Evolutionary conservation across 345 rosid species (phyloP), one percentile per base, ranked within the genome.

Genomic region (Linum lewisii): DNA sequence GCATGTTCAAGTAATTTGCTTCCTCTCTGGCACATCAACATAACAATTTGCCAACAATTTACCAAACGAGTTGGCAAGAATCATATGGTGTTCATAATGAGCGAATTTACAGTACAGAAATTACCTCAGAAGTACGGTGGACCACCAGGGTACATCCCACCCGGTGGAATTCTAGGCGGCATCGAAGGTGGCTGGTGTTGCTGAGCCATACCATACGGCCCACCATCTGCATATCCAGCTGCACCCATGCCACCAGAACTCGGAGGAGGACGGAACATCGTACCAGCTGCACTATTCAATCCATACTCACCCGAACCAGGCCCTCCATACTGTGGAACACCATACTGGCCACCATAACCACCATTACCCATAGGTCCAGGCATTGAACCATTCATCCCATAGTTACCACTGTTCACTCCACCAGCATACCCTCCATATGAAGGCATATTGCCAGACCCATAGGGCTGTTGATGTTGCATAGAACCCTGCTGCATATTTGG

Each of bases 71-170:
- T n/a, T n/a, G n/a, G n/a, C n/a, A n/a, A n/a, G n/a, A n/a, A n/a
- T n/a, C n/a, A n/a, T n/a, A n/a, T n/a, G n/a, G n/a, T n/a, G n/a
- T n/a, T n/a, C 34, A 29, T 8, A 3, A 29, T 29, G 34, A 29
- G 4, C 7, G 34, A 8, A 1, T 29, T 29, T 29, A 29, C n/a
- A n/a, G n/a, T n/a, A n/a, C n/a, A 29, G 34, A 29, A 16, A 24
- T 72, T 62, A 66, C 75, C 70, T 72, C 56, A 66, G 59, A 49
- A 72, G 59, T 72, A 72, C 13, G 75, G 75, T 10, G 75, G 75
- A 61, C 66, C 59, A 29, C 65, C 71, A 53, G 58, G 75, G 54
- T 61, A 66, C 70, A 71, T 71, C 34, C 68, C 75, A 10, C 70
- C 71, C 29, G 71, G 75, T 23, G 71, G 68, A 60, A 62, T 60